phyloP scores from a whole-genome alignment of 495 filamentous ascomycete genomes.

The Penicillium ochrochloron region DNA sequence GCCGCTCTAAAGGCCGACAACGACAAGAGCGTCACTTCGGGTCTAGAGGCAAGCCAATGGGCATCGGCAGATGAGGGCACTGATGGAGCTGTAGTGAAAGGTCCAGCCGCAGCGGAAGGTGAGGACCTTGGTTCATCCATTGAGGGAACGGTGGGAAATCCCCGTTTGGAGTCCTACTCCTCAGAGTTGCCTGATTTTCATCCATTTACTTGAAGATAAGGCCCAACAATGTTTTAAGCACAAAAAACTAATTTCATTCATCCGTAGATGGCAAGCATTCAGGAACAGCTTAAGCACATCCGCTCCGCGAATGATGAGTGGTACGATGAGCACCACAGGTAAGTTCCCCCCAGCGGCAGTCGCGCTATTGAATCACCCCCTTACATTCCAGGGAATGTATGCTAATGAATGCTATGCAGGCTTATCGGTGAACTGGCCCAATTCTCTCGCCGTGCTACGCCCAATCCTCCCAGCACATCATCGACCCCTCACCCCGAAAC shows the following conservation, averaged over 20 bases:
- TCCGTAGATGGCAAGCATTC: conserved; percentile 55
- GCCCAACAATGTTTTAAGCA: conserved; percentile 19
- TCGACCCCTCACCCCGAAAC: conserved; percentile 40
- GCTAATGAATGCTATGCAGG: conserved; percentile 28
- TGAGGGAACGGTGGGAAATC: conserved; percentile 59
- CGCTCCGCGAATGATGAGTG: conserved; percentile 51
- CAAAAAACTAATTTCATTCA: conserved; percentile 30
- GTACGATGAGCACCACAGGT: conserved; percentile 53
- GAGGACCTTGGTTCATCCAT: conserved; percentile 59
- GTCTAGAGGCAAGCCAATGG: conserved; percentile 50
- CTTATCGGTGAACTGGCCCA: conserved; percentile 49
- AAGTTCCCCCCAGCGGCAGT: conserved; percentile 16
- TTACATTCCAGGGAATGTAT: conserved; percentile 1
- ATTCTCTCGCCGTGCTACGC: conserved; percentile 43
- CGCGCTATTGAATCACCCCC: conserved; percentile 1
- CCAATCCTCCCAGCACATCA: conserved; percentile 39
- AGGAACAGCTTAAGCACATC: conserved; percentile 57
- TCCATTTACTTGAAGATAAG: conserved; percentile 40
- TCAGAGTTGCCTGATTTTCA: conserved; percentile 42
- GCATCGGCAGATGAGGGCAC: conserved; percentile 39
- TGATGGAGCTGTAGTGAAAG: conserved; percentile 39
- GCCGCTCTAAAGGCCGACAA: conserved; percentile 43
- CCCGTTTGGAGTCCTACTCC: conserved; percentile 44
- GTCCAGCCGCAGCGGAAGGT: conserved; percentile 53
- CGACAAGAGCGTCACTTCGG: conserved; percentile 32